Conservation (phyloP, 768 basidiomycete species). For the Lanmaoa rubissima region DNA sequence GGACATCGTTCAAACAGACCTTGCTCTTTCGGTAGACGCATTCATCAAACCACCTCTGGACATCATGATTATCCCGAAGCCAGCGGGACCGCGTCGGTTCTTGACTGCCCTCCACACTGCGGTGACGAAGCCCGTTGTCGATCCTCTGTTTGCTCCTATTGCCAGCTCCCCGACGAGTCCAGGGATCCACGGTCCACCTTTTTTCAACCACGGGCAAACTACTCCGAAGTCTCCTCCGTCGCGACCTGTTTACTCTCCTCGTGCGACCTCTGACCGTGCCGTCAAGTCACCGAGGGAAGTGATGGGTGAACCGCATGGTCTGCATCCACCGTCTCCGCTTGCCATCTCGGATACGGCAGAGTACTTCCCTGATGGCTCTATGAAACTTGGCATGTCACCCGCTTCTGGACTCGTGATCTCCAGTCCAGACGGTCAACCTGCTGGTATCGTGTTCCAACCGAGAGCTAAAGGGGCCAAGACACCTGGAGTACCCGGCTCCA, state of each 20-base stretch:
- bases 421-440: slow-evolving; percentile 87
- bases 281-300: slow-evolving; percentile 51
- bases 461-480: slow-evolving; percentile 41
- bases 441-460: slow-evolving; percentile 97
- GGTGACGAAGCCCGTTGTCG: slow-evolving; percentile 78
- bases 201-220: slow-evolving; percentile 33
- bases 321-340: slow-evolving; percentile 67
- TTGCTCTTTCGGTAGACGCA: slow-evolving; percentile 44
- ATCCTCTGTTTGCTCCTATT: slow-evolving; percentile 92
- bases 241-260: slow-evolving; percentile 43
- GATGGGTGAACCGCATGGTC: slow-evolving; percentile 36
- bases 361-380: slow-evolving; percentile 59
- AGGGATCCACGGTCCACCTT: slow-evolving; percentile 50
- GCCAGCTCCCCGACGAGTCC: slow-evolving; percentile 88
- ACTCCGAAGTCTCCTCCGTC: slow-evolving; percentile 44
- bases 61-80: slow-evolving; percentile 96
- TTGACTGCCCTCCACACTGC: slow-evolving; percentile 92
- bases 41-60: slow-evolving; percentile 64
- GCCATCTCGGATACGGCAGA: slow-evolving; percentile 71
- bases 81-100: slow-evolving; percentile 91
- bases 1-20: slow-evolving; percentile 70
- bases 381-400: slow-evolving; percentile 69
- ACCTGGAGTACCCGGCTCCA: slow-evolving; percentile 31
- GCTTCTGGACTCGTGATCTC: slow-evolving; percentile 89
- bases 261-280: slow-evolving; percentile 63